phyloP scores from a whole-genome alignment of 2,329 filamentous ascomycete species.

The Aspergillus chevalieri region DNA sequence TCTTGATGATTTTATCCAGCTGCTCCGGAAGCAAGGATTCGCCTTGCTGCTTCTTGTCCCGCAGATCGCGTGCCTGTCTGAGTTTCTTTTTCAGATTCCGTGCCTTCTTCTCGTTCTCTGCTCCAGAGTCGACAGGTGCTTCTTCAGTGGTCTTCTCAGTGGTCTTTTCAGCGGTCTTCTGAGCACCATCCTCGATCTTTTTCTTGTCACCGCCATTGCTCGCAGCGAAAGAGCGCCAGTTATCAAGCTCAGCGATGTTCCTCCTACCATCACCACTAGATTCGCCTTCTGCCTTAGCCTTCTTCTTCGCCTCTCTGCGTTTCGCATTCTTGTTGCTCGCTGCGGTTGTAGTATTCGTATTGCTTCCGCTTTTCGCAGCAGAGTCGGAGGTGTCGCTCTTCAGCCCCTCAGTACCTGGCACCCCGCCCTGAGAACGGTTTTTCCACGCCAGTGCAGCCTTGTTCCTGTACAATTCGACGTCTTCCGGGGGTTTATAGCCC shows the following conservation, averaged over 20 bases:
- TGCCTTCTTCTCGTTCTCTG: conserved; percentile 85
- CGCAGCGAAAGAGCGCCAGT: conserved; percentile 24
- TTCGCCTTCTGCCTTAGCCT: conserved; percentile 52
- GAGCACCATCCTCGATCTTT: conserved; percentile 18
- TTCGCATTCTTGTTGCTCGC: conserved; percentile 83
- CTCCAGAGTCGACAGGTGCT: conserved; percentile 57
- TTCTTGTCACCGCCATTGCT: conserved; percentile 13
- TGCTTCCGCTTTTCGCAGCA: conserved; percentile 42
- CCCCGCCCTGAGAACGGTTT: conserved; percentile 61
- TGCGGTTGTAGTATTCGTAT: conserved; percentile 44
- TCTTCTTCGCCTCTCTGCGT: conserved; percentile 60
- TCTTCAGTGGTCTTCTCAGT: conserved; percentile 12
- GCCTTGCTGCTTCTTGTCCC: conserved; percentile 84
- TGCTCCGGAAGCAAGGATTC: conserved; percentile 83
- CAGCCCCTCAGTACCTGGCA: conserved; percentile 64
- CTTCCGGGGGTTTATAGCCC: conserved; percentile 88
- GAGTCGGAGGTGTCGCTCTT: conserved; percentile 48
- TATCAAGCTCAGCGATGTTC: conserved; percentile 23
- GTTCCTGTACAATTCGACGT: conserved; percentile 94
- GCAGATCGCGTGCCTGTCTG: conserved; percentile 83
- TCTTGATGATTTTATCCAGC: conserved; percentile 95
- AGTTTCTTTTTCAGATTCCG: conserved; percentile 90
- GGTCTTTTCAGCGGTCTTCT: conserved; percentile 18
- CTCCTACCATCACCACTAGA: conserved; percentile 19
- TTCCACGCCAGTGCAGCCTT: conserved; percentile 80